Evolutionary conservation across 129 eudicot species (phyloP).

Genomic region (Apium graveolens): DNA sequence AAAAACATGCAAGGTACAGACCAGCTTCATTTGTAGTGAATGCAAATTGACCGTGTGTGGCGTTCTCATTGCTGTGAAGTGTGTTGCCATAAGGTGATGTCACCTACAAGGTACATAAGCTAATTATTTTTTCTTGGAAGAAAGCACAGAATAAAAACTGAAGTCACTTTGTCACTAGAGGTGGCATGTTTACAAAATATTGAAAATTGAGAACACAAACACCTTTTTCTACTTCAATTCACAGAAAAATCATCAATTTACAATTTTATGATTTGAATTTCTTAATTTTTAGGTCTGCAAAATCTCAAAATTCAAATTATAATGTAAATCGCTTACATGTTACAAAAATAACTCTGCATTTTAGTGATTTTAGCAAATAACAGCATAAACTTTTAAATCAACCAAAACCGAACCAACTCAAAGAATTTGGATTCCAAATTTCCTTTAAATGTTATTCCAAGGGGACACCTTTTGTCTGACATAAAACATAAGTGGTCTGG

Average conservation of each 20-base stretch:
- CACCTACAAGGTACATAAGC: constrained; percentile 39
- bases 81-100: constrained; percentile 86
- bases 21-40: constrained; percentile 83
- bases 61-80: constrained; percentile 60
- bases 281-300: neutral
- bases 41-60: constrained; percentile 86
- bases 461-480: neutral
- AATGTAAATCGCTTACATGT: neutral
- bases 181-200: neutral
- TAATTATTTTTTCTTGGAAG: neutral
- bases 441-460: neutral
- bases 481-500: neutral
- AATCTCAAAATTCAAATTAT: neutral
- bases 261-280: too few relatives aligned
- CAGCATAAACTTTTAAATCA: neutral
- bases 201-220: neutral
- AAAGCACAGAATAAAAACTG: neutral
- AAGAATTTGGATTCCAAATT: neutral
- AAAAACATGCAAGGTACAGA: constrained; percentile 71
- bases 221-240: neutral
- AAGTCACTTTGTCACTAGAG: neutral
- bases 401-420: neutral
- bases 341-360: neutral
- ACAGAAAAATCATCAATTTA: too few relatives aligned
- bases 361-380: neutral